Base-by-base conservation (phyloP, 257 asterid species). In the Lycium barbarum region DNA sequence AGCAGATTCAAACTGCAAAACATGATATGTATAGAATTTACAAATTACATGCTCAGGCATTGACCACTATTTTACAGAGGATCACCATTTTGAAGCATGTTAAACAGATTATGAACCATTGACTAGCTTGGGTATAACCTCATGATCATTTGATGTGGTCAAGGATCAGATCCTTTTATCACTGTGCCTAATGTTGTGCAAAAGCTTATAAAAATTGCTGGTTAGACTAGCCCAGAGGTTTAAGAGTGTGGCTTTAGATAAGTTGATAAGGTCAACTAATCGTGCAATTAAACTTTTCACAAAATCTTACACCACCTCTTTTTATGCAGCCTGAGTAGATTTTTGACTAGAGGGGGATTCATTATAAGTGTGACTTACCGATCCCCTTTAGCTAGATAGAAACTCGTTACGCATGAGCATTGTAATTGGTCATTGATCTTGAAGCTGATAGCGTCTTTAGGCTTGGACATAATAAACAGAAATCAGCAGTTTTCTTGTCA, bases 361-460 rank as follows among this genome's bases (percentile, higher is more conserved):
- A 71, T 71, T 17, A 9, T 71, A 45, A n/a, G 57, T 43, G 58
- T 3, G 10, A 12, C 59, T 20, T 6, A 45, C n/a, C 1, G 9
- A 45, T n/a, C 51, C 58, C 80, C n/a, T 72, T 72, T n/a, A 45
- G 58, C 15, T 72, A 45, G 58, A 20, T 45, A 45, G 80, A 45
- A 72, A 45, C n/a, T 45, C n/a, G 36, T 58, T 11, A 72, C 38
- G 45, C 55, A n/a, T 72, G 57, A 72, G 38, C 80, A 72, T 11
- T 51, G 80, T 72, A 45, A 72, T 45, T n/a, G 80, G 58, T n/a
- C 59, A 72, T 11, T 72, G 80, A 72, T 72, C 58, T n/a, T 72
- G n/a, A 38, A n/a, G 80, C 9, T 72, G 6, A 43, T 74, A 3
- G 12, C 49, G 81, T 20, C 81, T 74, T 22, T 6, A 2, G 8